These are phyloP conservation scores for Aspergillus persii DNA, from an alignment of 2,329 filamentous ascomycete genomes.

Conservation along the genomic window DNA sequence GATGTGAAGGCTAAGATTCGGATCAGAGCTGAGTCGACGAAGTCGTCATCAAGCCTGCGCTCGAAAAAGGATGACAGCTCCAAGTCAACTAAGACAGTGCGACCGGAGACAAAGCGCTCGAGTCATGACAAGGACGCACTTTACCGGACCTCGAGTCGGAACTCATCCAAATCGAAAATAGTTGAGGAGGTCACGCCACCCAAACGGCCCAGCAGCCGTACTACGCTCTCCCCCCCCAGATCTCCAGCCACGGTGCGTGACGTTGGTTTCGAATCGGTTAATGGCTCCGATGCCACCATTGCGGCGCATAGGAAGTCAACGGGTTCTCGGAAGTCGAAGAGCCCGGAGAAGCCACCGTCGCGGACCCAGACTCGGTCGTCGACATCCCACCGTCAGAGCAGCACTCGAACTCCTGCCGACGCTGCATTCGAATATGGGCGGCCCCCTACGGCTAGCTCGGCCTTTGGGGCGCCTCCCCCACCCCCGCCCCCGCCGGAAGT, in stretches of 20 bases:
- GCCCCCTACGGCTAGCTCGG: constrained; percentile 28
- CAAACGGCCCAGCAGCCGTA: constrained; percentile 31
- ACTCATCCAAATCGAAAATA: constrained; percentile 33
- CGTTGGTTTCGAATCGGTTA: constrained; percentile 33
- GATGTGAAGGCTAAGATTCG: constrained; percentile 36
- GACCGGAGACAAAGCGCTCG: constrained; percentile 39
- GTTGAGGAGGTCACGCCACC: constrained; percentile 32
- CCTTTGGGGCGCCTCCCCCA: constrained; percentile 56
- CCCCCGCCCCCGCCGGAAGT: constrained; percentile 71
- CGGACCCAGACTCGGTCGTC: constrained; percentile 35
- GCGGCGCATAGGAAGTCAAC: constrained; percentile 42
- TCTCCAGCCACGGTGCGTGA: constrained; percentile 39
- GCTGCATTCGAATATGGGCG: constrained; percentile 35
- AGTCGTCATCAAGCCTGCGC: constrained; percentile 43
- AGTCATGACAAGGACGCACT: constrained; percentile 34
- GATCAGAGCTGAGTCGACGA: constrained; percentile 37
- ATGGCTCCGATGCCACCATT: constrained; percentile 48
- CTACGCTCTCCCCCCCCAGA: constrained; percentile 31
- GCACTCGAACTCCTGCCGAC: constrained; percentile 34
- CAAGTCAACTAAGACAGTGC: constrained; percentile 35
- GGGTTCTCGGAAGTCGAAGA: constrained; percentile 28
- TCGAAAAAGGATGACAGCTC: constrained; percentile 39
- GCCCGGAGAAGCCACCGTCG: constrained; percentile 34
- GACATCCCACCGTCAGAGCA: constrained; percentile 22
- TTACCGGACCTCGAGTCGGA: constrained; percentile 36